Evolutionary conservation across 2,329 filamentous ascomycete species (phyloP).

Genomic region (Podosphaera leucotricha): DNA sequence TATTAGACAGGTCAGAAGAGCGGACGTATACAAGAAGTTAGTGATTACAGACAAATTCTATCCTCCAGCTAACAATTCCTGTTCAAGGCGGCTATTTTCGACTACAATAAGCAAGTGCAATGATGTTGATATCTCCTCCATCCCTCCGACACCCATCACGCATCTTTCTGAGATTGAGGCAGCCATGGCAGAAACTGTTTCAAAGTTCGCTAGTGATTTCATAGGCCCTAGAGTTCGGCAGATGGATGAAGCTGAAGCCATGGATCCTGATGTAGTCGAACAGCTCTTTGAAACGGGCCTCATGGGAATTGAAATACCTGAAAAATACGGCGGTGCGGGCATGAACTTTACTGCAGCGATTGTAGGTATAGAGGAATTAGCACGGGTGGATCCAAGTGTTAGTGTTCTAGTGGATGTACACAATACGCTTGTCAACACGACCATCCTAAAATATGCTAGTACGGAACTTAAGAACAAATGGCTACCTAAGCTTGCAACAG

Average conservation of each 20-base stretch:
- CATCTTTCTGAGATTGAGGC: slow-evolving; percentile 77
- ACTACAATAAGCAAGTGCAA: slow-evolving; percentile 31
- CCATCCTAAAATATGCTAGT: slow-evolving; percentile 65
- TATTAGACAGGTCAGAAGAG: not conserved
- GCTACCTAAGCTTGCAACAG: slow-evolving; percentile 71
- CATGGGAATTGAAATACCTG: slow-evolving; percentile 93
- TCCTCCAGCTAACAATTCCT: slow-evolving; percentile 6
- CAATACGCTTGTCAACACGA: slow-evolving; percentile 93
- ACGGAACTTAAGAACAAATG: slow-evolving; percentile 59
- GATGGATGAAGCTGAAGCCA: slow-evolving; percentile 90
- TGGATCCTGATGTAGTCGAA: slow-evolving; percentile 75
- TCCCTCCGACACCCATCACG: slow-evolving; percentile 78
- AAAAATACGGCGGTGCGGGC: slow-evolving; percentile 85
- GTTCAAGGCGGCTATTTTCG: slow-evolving; percentile 32
- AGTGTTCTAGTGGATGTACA: slow-evolving; percentile 92
- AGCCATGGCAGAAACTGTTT: slow-evolving; percentile 73
- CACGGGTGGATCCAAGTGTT: slow-evolving; percentile 79
- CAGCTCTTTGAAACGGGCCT: slow-evolving; percentile 91
- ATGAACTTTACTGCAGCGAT: slow-evolving; percentile 99
- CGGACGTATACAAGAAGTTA: not conserved
- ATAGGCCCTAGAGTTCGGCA: slow-evolving; percentile 80
- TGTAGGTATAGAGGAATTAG: slow-evolving; percentile 89
- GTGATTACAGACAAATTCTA: not conserved
- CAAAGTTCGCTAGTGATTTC: slow-evolving; percentile 72
- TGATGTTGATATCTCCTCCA: slow-evolving; percentile 42